Percentiles rank a stretch among this genome's conserved stretches.
Evolutionary conservation across 1,284 basidiomycete genomes (phyloP).

Genomic region (Pascua sp.): DNA sequence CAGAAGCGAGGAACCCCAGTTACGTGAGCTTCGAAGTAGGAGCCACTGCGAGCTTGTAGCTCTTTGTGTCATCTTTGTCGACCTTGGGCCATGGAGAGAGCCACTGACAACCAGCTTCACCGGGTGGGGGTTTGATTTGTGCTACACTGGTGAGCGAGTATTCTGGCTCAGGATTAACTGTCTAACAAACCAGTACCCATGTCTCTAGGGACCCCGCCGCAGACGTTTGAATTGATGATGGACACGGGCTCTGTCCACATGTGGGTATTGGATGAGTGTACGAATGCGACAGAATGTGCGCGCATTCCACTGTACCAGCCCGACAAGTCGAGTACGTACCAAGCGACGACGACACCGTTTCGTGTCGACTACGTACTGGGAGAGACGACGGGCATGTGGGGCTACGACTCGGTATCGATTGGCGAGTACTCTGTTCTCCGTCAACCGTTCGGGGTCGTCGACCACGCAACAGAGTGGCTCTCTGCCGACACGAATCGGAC

Average conservation of each 20-base stretch:
- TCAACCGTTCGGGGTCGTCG: too few relatives aligned
- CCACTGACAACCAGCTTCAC: too few relatives aligned
- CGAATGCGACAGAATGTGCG: conserved; percentile 14
- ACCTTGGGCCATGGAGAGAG: too few relatives aligned
- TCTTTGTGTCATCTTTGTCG: too few relatives aligned
- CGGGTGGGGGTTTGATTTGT: too few relatives aligned
- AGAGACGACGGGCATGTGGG: conserved; percentile 2
- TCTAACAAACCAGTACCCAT: conserved; percentile 31
- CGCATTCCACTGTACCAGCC: conserved; percentile 19
- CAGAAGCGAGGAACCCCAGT: too few relatives aligned
- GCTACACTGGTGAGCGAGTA: too few relatives aligned
- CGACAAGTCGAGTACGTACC: conserved; percentile 23
- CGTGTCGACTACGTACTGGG: conserved; percentile 1
- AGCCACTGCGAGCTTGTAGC: too few relatives aligned
- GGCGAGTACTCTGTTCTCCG: not conserved
- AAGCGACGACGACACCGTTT: conserved; percentile 30
- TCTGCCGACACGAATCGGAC: too few relatives aligned
- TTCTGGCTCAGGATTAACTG: too few relatives aligned
- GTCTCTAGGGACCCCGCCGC: conserved; percentile 44
- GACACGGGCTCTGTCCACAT: conserved; percentile 61
- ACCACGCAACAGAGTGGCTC: too few relatives aligned
- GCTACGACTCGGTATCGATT: not conserved
- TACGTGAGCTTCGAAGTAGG: too few relatives aligned
- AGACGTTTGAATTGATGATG: conserved; percentile 56
- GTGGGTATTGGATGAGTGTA: conserved; percentile 42